Evolutionary conservation across 805 yeast species (phyloP).

Genomic region (Ogataea trehaloabstinens): DNA sequence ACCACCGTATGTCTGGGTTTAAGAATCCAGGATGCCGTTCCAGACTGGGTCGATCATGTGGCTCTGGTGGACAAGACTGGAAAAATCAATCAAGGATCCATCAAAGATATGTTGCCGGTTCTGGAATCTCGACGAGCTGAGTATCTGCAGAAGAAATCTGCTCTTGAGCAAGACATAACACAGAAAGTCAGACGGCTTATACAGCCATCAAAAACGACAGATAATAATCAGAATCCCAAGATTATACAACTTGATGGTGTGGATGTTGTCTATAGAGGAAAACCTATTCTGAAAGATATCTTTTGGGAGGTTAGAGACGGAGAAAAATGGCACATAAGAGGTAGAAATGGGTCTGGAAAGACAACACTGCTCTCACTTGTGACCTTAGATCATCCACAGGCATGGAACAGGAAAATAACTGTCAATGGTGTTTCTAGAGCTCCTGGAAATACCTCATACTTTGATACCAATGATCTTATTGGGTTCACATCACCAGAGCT

Average conservation of each 20-base stretch:
- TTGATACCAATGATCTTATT: slow-evolving; percentile 72
- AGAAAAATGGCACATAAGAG: slow-evolving; percentile 85
- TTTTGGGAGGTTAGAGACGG: slow-evolving; percentile 67
- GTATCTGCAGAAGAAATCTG: slow-evolving; percentile 22
- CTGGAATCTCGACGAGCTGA: slow-evolving; percentile 24
- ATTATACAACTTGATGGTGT: slow-evolving; percentile 58
- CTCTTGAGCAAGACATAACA: slow-evolving; percentile 12
- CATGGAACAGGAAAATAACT: slow-evolving; percentile 74
- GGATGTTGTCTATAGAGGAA: slow-evolving; percentile 63
- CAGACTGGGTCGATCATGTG: slow-evolving; percentile 76
- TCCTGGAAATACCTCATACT: slow-evolving; percentile 74
- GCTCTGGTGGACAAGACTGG: slow-evolving; percentile 62
- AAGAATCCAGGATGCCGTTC: slow-evolving; percentile 71
- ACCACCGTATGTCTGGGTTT: slow-evolving; percentile 72
- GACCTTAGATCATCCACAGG: slow-evolving; percentile 95
- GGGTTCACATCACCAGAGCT: slow-evolving; percentile 92
- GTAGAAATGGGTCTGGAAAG: slow-evolving; percentile 91
- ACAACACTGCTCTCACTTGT: slow-evolving; percentile 81
- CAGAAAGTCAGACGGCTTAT: slow-evolving; percentile 9
- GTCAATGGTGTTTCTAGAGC: slow-evolving; percentile 66
- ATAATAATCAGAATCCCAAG: slow-evolving; percentile 3
- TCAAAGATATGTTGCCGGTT: slow-evolving; percentile 24
- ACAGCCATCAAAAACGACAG: slow-evolving; percentile 4
- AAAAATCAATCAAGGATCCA: slow-evolving; percentile 47
- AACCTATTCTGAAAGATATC: slow-evolving; percentile 56